Evolutionary conservation across 2,329 filamentous ascomycete genomes (phyloP).

Genomic region (Colletotrichum neosansevieriae): DNA sequence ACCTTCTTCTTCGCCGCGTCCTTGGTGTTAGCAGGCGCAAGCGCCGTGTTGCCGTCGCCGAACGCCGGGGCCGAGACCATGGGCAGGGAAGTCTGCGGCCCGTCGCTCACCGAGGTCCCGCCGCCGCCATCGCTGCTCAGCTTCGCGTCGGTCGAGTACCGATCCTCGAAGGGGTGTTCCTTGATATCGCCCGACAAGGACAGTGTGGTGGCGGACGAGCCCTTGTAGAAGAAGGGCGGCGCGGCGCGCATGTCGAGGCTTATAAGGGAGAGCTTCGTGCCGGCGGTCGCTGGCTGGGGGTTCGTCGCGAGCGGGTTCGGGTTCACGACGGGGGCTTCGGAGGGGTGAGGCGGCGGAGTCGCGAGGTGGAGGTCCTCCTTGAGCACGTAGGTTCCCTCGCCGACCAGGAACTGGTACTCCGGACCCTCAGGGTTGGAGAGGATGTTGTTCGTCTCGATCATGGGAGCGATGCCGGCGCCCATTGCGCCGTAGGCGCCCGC

Average conservation of each 20-base stretch:
- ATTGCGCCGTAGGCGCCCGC: conserved; percentile 79
- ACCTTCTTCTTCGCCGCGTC: conserved; percentile 80
- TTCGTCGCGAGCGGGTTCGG: conserved; percentile 91
- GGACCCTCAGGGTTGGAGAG: conserved; percentile 83
- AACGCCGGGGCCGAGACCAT: conserved; percentile 74
- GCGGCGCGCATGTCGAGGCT: conserved; percentile 73
- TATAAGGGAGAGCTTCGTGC: conserved; percentile 86
- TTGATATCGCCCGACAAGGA: conserved; percentile 65
- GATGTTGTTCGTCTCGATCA: conserved; percentile 95
- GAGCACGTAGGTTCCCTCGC: conserved; percentile 95
- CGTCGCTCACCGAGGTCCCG: conserved; percentile 66
- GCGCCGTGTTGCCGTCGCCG: conserved; percentile 84
- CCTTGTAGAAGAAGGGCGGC: conserved; percentile 67
- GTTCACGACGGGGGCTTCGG: conserved; percentile 87
- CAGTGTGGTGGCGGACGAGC: conserved; percentile 63
- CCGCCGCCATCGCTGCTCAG: conserved; percentile 68
- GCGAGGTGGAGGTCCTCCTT: conserved; percentile 93
- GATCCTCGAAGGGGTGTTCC: conserved; percentile 71
- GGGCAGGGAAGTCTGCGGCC: conserved; percentile 54
- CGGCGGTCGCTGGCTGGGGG: conserved; percentile 84
- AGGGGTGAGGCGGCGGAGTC: conserved; percentile 94
- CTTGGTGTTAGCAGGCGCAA: conserved; percentile 73
- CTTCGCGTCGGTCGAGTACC: conserved; percentile 70
- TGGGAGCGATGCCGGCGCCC: conserved; percentile 74
- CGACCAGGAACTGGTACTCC: conserved; percentile 91